These are phyloP conservation scores for Debaryomyces psychrophilus DNA, from an alignment of 1,139 yeast genomes.

Conservation along the genomic window DNA sequence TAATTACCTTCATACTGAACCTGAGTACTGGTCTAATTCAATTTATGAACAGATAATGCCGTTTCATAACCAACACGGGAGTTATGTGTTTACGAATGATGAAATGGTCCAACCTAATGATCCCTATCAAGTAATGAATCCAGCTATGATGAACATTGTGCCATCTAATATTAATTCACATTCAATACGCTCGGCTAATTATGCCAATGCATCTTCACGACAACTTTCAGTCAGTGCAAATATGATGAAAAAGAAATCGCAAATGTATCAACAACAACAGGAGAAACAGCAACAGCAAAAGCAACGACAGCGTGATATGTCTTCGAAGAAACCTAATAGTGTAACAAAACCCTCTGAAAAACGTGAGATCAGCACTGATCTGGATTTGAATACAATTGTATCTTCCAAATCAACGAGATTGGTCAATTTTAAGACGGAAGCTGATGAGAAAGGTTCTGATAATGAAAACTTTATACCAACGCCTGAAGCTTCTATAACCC, in stretches of 20 bases:
- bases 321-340: constrained; percentile 16
- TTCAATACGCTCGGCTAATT: constrained; percentile 8
- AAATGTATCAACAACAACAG: constrained; percentile 19
- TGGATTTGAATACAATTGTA: constrained; percentile 14
- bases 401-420: constrained; percentile 22
- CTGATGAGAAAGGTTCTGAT: constrained; percentile 15
- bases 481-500: constrained; percentile 26
- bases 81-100: constrained; percentile 18
- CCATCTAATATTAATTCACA: constrained; percentile 10
- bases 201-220: constrained; percentile 20
- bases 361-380: constrained; percentile 8
- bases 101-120: constrained; percentile 17
- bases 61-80: constrained; percentile 9
- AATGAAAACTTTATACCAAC: constrained; percentile 23
- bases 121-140: constrained; percentile 21
- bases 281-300: too few relatives aligned
- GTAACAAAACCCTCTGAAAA: constrained; percentile 14
- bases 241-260: constrained; percentile 32
- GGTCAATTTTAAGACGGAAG: constrained; percentile 13
- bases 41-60: constrained; percentile 12
- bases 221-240: constrained; percentile 30
- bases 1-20: constrained; percentile 20
- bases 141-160: constrained; percentile 14
- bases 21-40: constrained; percentile 25
- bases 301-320: constrained; percentile 10